Conservation (phyloP, 495 filamentous ascomycete species). For the Penicillium alfredii region DNA sequence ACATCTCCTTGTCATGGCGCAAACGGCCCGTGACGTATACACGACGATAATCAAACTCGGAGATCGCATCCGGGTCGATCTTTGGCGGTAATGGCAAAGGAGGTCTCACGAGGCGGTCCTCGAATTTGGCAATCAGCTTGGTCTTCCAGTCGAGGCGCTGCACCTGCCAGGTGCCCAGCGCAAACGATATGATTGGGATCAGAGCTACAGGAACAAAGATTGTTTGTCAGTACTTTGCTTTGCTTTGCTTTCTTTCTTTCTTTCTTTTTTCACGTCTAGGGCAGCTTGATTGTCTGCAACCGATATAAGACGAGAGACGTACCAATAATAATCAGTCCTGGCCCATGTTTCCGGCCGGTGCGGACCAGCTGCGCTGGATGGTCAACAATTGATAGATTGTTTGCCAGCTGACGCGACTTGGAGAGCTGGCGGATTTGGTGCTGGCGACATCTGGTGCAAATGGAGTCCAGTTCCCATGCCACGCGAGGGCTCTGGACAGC, state of each 20-base stretch:
- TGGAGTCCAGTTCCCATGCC: constrained; percentile 26
- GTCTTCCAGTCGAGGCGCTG: constrained; percentile 90
- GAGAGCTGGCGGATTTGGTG: constrained; percentile 33
- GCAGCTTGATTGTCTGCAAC: background rate
- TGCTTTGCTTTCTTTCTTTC: too few relatives aligned
- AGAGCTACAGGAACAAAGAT: constrained; percentile 49
- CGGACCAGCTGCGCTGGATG: constrained; percentile 73
- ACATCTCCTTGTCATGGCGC: constrained; percentile 90
- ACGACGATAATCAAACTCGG: constrained; percentile 88
- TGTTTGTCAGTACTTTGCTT: constrained; percentile 1
- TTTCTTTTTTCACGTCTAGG: too few relatives aligned
- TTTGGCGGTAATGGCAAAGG: constrained; percentile 81
- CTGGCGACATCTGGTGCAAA: constrained; percentile 33
- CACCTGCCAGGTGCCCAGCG: constrained; percentile 93
- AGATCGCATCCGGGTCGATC: constrained; percentile 70
- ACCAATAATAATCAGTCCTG: constrained; percentile 77
- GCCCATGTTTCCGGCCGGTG: constrained; percentile 65
- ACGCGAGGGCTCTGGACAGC: constrained; percentile 14
- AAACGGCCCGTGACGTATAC: constrained; percentile 70
- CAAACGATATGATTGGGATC: constrained; percentile 87
- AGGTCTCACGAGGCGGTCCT: constrained; percentile 80
- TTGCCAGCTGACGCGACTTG: constrained; percentile 14
- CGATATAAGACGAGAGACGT: constrained; percentile 9
- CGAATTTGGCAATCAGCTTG: constrained; percentile 77
- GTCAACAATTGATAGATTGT: constrained; percentile 67